phyloP scores from a whole-genome alignment of 257 asterid species.

The Nicotiana attenuata region DNA sequence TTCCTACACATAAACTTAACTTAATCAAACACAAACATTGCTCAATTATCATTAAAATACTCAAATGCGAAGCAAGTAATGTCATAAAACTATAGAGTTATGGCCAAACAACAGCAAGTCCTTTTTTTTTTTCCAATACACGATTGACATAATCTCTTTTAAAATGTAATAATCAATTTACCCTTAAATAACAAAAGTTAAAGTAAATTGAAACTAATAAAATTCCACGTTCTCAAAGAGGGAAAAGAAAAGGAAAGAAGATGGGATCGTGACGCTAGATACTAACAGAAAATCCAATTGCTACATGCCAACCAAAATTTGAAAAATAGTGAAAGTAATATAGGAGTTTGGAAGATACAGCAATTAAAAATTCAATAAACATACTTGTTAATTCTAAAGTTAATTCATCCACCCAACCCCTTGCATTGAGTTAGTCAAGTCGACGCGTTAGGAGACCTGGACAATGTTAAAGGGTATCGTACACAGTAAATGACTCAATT shows the following conservation, averaged over 20 bases:
- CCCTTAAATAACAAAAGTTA: too few relatives aligned
- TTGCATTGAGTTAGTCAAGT: slow-evolving; percentile 37
- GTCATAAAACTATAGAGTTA: too few relatives aligned
- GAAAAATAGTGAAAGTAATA: neutral
- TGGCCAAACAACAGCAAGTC: too few relatives aligned
- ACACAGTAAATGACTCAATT: slow-evolving; percentile 10
- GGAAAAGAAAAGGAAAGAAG: neutral
- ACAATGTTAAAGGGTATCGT: neutral
- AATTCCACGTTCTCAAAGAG: neutral
- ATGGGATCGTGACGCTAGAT: neutral
- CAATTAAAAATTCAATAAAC: neutral
- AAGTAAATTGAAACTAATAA: neutral
- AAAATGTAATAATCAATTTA: too few relatives aligned
- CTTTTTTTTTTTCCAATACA: too few relatives aligned
- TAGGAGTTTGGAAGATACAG: neutral
- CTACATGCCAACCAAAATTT: neutral
- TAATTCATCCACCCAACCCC: neutral
- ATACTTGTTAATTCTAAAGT: neutral
- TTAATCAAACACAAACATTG: too few relatives aligned
- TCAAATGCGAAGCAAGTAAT: too few relatives aligned
- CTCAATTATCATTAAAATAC: too few relatives aligned
- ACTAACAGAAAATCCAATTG: neutral
- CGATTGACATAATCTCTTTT: too few relatives aligned
- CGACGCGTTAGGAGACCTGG: slow-evolving; percentile 29
- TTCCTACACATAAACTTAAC: too few relatives aligned